Conservation (phyloP, 164 flowering plant species). For the Annona squamosa region DNA sequence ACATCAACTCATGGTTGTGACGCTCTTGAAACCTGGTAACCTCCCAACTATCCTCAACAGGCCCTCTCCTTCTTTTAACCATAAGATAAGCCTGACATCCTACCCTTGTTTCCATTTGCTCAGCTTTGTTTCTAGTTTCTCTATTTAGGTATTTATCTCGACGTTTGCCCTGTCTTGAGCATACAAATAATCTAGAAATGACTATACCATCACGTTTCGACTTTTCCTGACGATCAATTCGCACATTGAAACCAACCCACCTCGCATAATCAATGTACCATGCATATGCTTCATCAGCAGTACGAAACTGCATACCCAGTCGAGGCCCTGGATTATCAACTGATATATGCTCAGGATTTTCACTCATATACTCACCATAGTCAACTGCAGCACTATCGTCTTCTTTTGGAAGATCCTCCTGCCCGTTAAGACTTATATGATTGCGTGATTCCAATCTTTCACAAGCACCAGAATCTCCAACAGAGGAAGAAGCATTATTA, state of each 20-base stretch:
- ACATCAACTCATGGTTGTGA: slow-evolving; percentile 3
- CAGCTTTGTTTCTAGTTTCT: background rate
- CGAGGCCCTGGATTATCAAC: background rate
- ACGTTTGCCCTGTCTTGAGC: background rate
- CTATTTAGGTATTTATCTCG: background rate
- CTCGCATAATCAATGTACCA: slow-evolving; percentile 5
- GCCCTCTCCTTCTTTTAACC: slow-evolving; percentile 5
- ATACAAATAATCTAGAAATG: slow-evolving; percentile 3
- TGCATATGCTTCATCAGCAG: slow-evolving; percentile 4
- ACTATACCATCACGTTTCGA: slow-evolving; percentile 1
- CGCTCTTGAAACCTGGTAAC: slow-evolving; percentile 6
- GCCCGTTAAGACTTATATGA: background rate
- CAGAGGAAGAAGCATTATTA: background rate
- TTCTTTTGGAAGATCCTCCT: background rate
- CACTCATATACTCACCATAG: background rate
- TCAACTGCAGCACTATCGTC: background rate
- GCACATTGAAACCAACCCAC: slow-evolving; percentile 3
- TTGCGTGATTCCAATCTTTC: background rate
- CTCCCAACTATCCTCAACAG: slow-evolving; percentile 3
- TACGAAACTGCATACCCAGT: slow-evolving; percentile 6
- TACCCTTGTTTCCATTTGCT: slow-evolving; percentile 2
- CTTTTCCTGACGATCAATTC: slow-evolving; percentile 4
- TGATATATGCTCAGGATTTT: background rate
- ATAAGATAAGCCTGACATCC: slow-evolving; percentile 6
- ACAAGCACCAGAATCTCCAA: background rate